Conservation (phyloP, 345 rosid species). For the Citrus glauca region DNA sequence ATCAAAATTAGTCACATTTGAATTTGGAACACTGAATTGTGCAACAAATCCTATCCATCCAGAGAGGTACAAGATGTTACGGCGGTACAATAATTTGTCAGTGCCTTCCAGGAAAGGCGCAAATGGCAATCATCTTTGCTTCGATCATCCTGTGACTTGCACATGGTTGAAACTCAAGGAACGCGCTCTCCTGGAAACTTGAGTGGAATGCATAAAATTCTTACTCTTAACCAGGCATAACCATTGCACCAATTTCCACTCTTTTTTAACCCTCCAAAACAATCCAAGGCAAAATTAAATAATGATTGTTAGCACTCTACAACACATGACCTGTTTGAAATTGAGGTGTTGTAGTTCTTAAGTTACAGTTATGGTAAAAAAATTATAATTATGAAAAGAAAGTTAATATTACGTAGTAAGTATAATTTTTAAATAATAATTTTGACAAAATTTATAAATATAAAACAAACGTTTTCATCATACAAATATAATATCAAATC, state of each 20-base stretch:
- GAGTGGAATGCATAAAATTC: background rate
- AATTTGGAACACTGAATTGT: background rate
- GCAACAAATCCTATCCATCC: background rate
- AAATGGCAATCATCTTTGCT: background rate
- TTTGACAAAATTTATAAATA: no score
- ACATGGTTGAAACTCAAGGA: no score
- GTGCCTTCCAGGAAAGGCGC: background rate
- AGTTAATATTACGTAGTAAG: no score
- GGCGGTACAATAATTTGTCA: background rate
- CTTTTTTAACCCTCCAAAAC: no score
- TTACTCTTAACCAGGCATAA: background rate
- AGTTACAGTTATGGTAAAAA: fast-evolving
- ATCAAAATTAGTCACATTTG: background rate
- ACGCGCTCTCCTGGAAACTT: background rate
- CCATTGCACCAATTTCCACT: background rate
- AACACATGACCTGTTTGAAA: no score
- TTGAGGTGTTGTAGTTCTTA: no score
- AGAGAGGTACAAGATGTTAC: background rate
- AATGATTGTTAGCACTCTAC: background rate
- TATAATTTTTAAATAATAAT: no score
- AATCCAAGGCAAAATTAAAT: background rate
- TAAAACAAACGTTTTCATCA: no score
- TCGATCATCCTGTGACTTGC: background rate
- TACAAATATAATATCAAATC: no score
- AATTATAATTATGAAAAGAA: no score